Evolutionary conservation across 2,329 filamentous ascomycete genomes (phyloP), one percentile per base, ranked within the genome.

Genomic region (Fusarium metavorans): DNA sequence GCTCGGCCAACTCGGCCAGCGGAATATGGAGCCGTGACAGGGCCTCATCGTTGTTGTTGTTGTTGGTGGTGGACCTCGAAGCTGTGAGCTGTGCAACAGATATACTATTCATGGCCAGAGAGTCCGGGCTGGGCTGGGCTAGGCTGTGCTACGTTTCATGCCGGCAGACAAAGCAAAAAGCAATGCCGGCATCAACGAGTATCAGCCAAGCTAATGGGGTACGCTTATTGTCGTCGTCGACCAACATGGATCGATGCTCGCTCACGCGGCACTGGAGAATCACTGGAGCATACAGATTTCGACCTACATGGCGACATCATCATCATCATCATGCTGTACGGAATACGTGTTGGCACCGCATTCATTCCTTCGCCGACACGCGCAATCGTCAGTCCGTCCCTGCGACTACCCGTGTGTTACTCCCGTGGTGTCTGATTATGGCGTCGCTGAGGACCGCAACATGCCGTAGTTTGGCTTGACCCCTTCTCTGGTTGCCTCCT

Each of bases 141-240:
- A 23, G 45, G 20, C 41, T 73, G 48, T 70, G 58, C 41, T 54
- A 30, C 50, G 68, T 73, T 75, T 74, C 68, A 73, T 64, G 71
- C 58, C 52, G 68, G 60, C 25, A 63, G 59, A 62, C 59, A 62
- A 62, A 52, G 43, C 20, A 62, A 62, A 62, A 41, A 60, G 57
- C 32, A 61, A 50, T 50, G 32, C 43, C 59, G 59, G 43, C 30
- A 63, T 52, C 45, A 37, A 32, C 27, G 27, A 62, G 59, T 50
- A 45, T 63, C 59, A 35, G 59, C 37, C 48, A 71, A 62, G 48
- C 43, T 34, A 27, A 52, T 20, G 48, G 48, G 25, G 45, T 27
- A 48, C 45, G 25, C 16, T 52, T 52, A 25, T 52, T 30, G 41
- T 43, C 13, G 27, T 50, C 18, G 18, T 25, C 41, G 39, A 45